These are phyloP conservation scores for Alternaria arbusti DNA, from an alignment of 2,329 filamentous ascomycete species.

Conservation along the genomic window DNA sequence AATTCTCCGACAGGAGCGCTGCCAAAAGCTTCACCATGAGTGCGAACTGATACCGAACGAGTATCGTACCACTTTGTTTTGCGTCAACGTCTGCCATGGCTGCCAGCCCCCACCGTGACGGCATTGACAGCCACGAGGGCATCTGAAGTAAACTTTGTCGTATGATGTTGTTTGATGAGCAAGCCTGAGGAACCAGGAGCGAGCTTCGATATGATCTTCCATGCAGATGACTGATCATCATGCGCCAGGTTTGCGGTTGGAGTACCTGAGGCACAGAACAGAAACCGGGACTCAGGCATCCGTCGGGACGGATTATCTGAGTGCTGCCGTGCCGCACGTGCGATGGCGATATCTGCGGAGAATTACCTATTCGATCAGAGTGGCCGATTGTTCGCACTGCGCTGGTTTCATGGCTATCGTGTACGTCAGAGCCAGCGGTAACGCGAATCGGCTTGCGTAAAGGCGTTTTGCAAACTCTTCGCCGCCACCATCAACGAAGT, in stretches of 20 bases:
- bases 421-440: background rate
- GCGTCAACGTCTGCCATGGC: constrained; percentile 31
- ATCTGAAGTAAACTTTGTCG: constrained; percentile 46
- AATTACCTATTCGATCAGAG: constrained; percentile 9
- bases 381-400: background rate
- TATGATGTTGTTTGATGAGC: constrained; percentile 45
- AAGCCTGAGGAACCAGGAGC: constrained; percentile 20
- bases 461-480: background rate
- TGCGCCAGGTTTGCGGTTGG: constrained; percentile 6
- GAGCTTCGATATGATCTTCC: constrained; percentile 19
- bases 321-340: constrained; percentile 9
- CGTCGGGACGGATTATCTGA: constrained; percentile 25
- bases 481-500: background rate
- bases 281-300: constrained; percentile 45
- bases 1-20: constrained; percentile 12
- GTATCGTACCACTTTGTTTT: constrained; percentile 45
- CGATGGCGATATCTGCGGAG: constrained; percentile 7
- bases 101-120: constrained; percentile 6
- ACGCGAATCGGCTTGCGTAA: background rate
- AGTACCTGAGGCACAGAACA: constrained; percentile 33
- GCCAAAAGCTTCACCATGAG: constrained; percentile 19
- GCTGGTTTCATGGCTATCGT: background rate
- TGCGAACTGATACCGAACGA: constrained; percentile 34
- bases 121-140: constrained; percentile 22
- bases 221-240: constrained; percentile 15